These are phyloP conservation scores for Hypoxylon lenormandii DNA, from an alignment of 495 filamentous ascomycete species.

Conservation along the genomic window DNA sequence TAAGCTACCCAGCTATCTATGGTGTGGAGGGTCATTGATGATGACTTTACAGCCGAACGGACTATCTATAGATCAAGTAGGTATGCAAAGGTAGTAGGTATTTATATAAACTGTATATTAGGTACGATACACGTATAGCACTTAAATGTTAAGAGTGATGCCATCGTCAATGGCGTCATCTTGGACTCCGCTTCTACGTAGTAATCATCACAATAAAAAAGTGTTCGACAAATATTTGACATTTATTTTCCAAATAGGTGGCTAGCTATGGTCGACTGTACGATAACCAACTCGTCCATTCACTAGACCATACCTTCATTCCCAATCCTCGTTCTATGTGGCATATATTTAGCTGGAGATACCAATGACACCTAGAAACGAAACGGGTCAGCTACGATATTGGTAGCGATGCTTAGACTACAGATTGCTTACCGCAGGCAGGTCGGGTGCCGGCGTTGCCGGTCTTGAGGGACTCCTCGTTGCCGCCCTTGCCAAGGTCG, in stretches of 20 bases:
- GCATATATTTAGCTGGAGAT: slow-evolving; percentile 71
- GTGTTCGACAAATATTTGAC: neutral
- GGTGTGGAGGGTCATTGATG: slow-evolving; percentile 4
- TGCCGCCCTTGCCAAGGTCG: slow-evolving; percentile 88
- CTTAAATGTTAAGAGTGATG: too few relatives aligned
- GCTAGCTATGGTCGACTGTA: slow-evolving; percentile 28
- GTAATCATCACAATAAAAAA: too few relatives aligned
- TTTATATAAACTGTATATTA: too few relatives aligned
- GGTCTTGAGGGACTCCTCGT: slow-evolving; percentile 95
- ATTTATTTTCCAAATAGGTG: slow-evolving; percentile 31
- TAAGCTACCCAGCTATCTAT: slow-evolving; percentile 1
- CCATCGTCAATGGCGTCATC: neutral
- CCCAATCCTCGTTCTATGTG: slow-evolving; percentile 4
- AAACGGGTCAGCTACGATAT: slow-evolving; percentile 28
- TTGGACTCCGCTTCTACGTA: neutral
- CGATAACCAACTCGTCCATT: slow-evolving; percentile 18
- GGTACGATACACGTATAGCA: too few relatives aligned
- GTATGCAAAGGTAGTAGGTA: neutral
- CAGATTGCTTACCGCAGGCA: slow-evolving; percentile 79
- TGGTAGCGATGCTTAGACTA: slow-evolving; percentile 2
- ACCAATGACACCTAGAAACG: slow-evolving; percentile 79
- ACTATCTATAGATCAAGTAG: neutral
- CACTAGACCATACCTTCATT: slow-evolving; percentile 11
- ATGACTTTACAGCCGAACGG: neutral
- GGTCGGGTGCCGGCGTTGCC: slow-evolving; percentile 93